These are phyloP conservation scores for Trichoderma sp. DNA, from an alignment of 2,329 filamentous ascomycete genomes.

Conservation along the genomic window DNA sequence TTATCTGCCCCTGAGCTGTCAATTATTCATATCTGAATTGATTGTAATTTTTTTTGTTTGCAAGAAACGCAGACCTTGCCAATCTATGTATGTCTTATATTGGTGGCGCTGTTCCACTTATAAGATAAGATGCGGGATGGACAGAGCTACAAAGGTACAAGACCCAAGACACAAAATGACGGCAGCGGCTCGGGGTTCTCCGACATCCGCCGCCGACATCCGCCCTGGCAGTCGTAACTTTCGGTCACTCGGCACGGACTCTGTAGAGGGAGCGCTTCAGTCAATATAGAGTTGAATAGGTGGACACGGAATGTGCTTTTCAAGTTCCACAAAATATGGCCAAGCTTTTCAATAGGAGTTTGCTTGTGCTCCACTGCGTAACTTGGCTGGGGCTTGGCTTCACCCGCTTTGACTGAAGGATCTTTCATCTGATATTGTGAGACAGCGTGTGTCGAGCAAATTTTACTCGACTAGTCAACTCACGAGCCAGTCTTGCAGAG, in stretches of 20 bases:
- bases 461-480: neutral
- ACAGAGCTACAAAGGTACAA: neutral
- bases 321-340: neutral
- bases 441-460: neutral
- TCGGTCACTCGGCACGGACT: neutral
- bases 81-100: neutral
- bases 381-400: neutral
- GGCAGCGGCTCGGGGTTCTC: neutral
- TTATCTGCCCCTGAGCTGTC: neutral
- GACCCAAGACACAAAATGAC: neutral
- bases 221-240: neutral
- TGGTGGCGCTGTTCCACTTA: neutral
- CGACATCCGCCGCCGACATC: constrained; percentile 4
- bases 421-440: neutral
- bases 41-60: neutral
- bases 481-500: neutral
- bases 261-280: too few relatives aligned
- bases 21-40: neutral
- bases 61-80: neutral
- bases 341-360: neutral
- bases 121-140: neutral
- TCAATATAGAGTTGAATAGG: neutral
- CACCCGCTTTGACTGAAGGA: neutral
- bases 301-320: neutral
- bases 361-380: neutral